Evolutionary conservation across 257 asterid genomes (phyloP), one percentile per base, ranked within the genome.

Genomic region (Fraxinus excelsior): DNA sequence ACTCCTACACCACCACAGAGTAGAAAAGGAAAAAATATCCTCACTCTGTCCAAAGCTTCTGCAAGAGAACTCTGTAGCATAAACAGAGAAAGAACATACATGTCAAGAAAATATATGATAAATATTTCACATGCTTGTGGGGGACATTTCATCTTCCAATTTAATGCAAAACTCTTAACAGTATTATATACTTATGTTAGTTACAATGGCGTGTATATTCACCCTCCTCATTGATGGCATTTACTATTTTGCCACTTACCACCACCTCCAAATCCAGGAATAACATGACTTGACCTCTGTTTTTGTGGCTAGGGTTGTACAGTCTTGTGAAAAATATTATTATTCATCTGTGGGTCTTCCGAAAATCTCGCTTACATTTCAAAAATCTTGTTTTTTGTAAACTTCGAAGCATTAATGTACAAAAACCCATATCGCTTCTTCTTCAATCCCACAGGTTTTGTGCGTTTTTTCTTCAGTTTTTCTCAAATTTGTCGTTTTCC

Each of bases 381-480:
- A 72, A 78, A 84, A 70, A 2, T 18, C 25, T n/a, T 8, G 42
- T 1, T 37, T 37, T 37, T 37, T 37, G 2, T 37, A 0, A 37
- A 1, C 42, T 37, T 37, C 42, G 12, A 37, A 37, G 85, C 75
- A 67, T 83, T 35, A 26, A 28, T 53, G 74, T 53, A 53, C 67
- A 72, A 81, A 78, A 78, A 83, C 79, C 58, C 35, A 18, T 37
- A 67, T 79, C 75, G 88, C 87, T 88, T 81, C 87, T 70, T 74
- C 91, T 82, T 80, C 87, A 85, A 77, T 84, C 84, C 84, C 88
- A 88, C 94, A 80, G 90, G 88, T 88, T 79, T 89, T 84, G 88
- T 83, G 89, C 83, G 82, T 84, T 37, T 69, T 31, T 71, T 76
- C 46, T 72, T 58, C 74, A 62, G 64, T 77, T 7, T 71, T 81